Conservation (phyloP, 129 eudicot genomes). For the Centaurea solstitialis region DNA sequence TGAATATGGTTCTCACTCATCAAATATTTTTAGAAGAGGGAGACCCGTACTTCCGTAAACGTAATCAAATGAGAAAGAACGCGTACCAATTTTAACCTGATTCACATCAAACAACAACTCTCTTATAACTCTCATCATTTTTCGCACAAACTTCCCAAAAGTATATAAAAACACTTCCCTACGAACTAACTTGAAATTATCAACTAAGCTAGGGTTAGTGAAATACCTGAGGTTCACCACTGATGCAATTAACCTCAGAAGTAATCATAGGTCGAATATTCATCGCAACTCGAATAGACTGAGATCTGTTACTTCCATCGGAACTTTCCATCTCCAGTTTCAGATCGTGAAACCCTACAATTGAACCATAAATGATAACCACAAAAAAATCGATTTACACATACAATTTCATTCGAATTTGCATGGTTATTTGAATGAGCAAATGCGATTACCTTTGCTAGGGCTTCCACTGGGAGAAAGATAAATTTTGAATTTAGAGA, state of each 20-base stretch:
- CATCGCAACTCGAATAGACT: constrained; percentile 84
- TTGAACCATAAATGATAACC: neutral
- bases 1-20: constrained; percentile 75
- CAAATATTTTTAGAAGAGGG: constrained; percentile 55
- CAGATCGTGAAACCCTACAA: constrained; percentile 26
- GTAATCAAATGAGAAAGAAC: constrained; percentile 79
- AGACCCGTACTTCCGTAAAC: constrained; percentile 59
- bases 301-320: constrained; percentile 48
- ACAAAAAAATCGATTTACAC: neutral
- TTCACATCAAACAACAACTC: constrained; percentile 4
- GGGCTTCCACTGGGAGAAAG: constrained; percentile 25
- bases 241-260: constrained; percentile 75
- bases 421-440: too few relatives aligned
- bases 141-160: neutral
- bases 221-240: constrained; percentile 84
- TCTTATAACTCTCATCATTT: neutral
- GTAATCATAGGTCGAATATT: constrained; percentile 85
- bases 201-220: neutral
- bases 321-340: constrained; percentile 47
- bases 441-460: constrained; percentile 21
- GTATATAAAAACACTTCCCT: neutral
- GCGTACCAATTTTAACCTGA: constrained; percentile 93
- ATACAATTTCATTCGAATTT: neutral
- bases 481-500: constrained; percentile 22
- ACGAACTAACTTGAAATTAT: neutral